Conservation (phyloP, 768 basidiomycete genomes). For the Tricholoma saponaceum region DNA sequence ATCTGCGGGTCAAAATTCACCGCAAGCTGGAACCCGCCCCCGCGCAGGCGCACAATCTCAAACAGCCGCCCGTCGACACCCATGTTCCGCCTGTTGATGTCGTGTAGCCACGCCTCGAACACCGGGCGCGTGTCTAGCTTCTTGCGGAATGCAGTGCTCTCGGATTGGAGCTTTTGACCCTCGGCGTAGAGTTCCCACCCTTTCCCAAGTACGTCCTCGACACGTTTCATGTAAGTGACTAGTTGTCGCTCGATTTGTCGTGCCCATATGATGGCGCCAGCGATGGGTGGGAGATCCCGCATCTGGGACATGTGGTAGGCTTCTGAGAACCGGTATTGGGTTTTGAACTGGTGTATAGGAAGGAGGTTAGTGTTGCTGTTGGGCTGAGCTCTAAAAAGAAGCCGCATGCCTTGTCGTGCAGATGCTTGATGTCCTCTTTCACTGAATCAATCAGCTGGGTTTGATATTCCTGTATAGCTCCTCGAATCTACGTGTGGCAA, state of each 20-base stretch:
- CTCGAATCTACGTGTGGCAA: slow-evolving; percentile 64
- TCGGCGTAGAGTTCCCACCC: slow-evolving; percentile 99
- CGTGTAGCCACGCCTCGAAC: slow-evolving; percentile 94
- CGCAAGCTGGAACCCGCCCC: slow-evolving; percentile 78
- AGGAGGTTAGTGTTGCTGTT: neutral
- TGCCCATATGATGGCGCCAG: slow-evolving; percentile 98
- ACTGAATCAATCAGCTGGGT: slow-evolving; percentile 98
- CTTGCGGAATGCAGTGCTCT: slow-evolving; percentile 86
- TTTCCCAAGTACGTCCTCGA: slow-evolving; percentile 96
- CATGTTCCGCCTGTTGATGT: slow-evolving; percentile 92
- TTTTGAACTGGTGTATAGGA: slow-evolving; percentile 68
- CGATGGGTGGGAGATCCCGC: slow-evolving; percentile 97
- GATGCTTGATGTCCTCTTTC: slow-evolving; percentile 93
- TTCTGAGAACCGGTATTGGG: slow-evolving; percentile 92
- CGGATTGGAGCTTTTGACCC: slow-evolving; percentile 93
- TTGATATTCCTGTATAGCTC: slow-evolving; percentile 99
- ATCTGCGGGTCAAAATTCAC: slow-evolving; percentile 99
- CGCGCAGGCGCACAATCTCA: slow-evolving; percentile 76
- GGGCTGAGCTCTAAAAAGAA: neutral
- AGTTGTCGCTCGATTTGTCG: slow-evolving; percentile 98
- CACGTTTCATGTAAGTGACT: slow-evolving; percentile 95
- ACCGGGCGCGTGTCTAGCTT: slow-evolving; percentile 94
- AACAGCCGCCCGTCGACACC: slow-evolving; percentile 89
- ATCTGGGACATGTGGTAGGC: slow-evolving; percentile 98
- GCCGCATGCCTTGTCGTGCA: slow-evolving; percentile 78